phyloP scores from a whole-genome alignment of 2,329 filamentous ascomycete genomes.

The Cladosporium sp. region DNA sequence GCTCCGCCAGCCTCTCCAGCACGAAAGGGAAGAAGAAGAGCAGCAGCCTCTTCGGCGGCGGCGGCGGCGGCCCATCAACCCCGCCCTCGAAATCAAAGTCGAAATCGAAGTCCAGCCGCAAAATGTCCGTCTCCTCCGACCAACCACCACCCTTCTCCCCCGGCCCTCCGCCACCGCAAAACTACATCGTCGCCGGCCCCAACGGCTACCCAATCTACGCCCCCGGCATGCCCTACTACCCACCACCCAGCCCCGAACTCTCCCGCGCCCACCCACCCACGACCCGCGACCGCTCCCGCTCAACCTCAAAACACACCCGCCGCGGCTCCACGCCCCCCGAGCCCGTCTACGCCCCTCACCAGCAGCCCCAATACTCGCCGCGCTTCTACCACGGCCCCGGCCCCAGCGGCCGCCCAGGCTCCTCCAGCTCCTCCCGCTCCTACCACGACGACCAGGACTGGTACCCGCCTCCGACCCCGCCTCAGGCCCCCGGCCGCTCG shows the following conservation, averaged over 20 bases:
- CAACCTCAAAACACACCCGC: slow-evolving; percentile 24
- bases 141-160: slow-evolving; percentile 14
- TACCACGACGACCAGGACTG: slow-evolving; percentile 42
- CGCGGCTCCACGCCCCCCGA: slow-evolving; percentile 29
- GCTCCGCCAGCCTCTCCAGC: slow-evolving; percentile 30
- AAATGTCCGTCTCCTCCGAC: slow-evolving; percentile 19
- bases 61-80: slow-evolving; percentile 19
- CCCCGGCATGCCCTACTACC: slow-evolving; percentile 23
- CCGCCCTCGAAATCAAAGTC: slow-evolving; percentile 31
- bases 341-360: slow-evolving; percentile 13
- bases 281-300: slow-evolving; percentile 18
- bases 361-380: slow-evolving; percentile 14
- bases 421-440: slow-evolving; percentile 36
- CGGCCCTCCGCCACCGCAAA: slow-evolving; percentile 29
- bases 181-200: slow-evolving; percentile 43
- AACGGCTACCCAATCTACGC: slow-evolving; percentile 43
- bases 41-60: slow-evolving; percentile 23
- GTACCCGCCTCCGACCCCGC: slow-evolving; percentile 26
- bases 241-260: slow-evolving; percentile 22
- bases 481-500: slow-evolving; percentile 29
- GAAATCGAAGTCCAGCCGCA: slow-evolving; percentile 27
- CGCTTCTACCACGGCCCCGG: slow-evolving; percentile 22
- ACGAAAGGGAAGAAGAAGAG: slow-evolving; percentile 30
- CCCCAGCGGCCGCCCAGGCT: slow-evolving; percentile 26
- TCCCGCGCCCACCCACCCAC: slow-evolving; percentile 8